phyloP scores from a whole-genome alignment of 208 protist genomes.

The Trypanosoma lewisi region DNA sequence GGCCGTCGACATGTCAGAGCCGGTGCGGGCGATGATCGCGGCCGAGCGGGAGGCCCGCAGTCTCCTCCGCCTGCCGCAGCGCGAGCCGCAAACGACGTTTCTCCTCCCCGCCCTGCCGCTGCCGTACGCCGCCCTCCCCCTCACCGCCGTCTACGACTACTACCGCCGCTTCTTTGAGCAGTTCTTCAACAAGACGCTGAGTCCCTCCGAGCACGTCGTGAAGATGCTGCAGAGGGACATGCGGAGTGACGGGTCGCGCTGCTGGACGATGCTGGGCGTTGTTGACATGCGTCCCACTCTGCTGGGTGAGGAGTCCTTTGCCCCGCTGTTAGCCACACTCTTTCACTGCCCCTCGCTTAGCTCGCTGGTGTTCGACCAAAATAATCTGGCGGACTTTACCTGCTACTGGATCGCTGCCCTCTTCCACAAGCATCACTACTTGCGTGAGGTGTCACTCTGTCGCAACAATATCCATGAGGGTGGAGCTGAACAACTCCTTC shows the following conservation, averaged over 20 bases:
- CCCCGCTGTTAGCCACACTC: conserved; percentile 68
- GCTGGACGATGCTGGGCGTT: conserved; percentile 57
- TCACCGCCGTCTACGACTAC: conserved; percentile 61
- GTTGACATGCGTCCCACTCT: conserved; percentile 51
- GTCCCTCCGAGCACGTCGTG: conserved; percentile 34
- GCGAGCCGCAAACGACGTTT: conserved; percentile 21
- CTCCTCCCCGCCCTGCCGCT: conserved; percentile 22
- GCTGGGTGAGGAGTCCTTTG: conserved; percentile 62
- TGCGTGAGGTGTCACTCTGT: conserved; percentile 42
- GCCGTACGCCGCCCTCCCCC: conserved; percentile 70
- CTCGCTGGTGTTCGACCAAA: conserved; percentile 53
- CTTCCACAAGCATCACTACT: conserved; percentile 61
- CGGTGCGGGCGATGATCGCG: conserved; percentile 28
- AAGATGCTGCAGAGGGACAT: conserved; percentile 19
- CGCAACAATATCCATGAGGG: conserved; percentile 73
- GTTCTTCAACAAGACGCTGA: conserved; percentile 39
- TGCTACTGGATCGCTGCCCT: conserved; percentile 62
- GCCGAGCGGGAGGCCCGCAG: conserved; percentile 44
- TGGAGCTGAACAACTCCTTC: conserved; percentile 71
- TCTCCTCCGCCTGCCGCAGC: conserved; percentile 26
- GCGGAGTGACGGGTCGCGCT: conserved; percentile 1
- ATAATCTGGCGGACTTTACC: conserved; percentile 60
- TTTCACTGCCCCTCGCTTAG: conserved; percentile 62
- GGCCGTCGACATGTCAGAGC: conserved; percentile 58
- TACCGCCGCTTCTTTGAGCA: conserved; percentile 59